Conservation (phyloP, 2,329 filamentous ascomycete genomes). For the Penicillium sp. region DNA sequence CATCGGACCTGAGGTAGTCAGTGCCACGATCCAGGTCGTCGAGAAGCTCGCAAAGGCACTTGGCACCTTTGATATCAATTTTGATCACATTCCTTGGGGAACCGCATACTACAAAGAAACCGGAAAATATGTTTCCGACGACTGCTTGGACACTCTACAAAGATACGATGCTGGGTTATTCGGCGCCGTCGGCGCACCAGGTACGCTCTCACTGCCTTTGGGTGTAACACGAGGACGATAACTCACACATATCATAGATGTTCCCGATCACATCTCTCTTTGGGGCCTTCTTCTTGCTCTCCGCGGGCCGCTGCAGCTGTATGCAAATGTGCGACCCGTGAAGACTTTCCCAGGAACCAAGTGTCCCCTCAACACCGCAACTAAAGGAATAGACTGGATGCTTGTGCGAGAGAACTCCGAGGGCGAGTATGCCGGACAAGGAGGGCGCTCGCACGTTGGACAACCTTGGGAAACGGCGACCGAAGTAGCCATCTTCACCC, state of each 20-base stretch:
- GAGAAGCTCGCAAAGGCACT: constrained; percentile 47
- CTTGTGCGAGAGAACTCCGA: constrained; percentile 59
- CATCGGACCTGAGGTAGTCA: constrained; percentile 65
- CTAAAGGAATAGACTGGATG: constrained; percentile 57
- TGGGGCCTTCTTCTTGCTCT: constrained; percentile 60
- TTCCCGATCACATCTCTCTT: constrained; percentile 59
- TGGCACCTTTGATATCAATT: constrained; percentile 52
- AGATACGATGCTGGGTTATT: constrained; percentile 60
- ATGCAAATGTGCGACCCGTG: constrained; percentile 59
- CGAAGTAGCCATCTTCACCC: constrained; percentile 57
- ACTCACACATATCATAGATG: constrained; percentile 36
- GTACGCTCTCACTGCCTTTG: constrained; percentile 29
- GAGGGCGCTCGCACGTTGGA: constrained; percentile 53
- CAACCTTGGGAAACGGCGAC: constrained; percentile 55
- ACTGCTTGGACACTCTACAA: constrained; percentile 52
- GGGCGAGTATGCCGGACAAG: constrained; percentile 58
- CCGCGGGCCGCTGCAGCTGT: constrained; percentile 57
- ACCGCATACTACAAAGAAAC: constrained; percentile 49
- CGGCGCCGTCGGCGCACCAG: constrained; percentile 60
- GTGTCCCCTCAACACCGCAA: constrained; percentile 51
- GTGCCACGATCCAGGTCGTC: constrained; percentile 54
- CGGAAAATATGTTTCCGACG: constrained; percentile 56
- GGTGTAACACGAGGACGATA: background rate
- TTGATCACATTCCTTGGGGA: constrained; percentile 48
- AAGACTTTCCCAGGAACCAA: constrained; percentile 51